A percentile compares a stretch with the other conserved stretches of the same genome.
phyloP scores from a whole-genome alignment of 768 basidiomycete genomes.

The Rhodotorula taiwanensis region DNA sequence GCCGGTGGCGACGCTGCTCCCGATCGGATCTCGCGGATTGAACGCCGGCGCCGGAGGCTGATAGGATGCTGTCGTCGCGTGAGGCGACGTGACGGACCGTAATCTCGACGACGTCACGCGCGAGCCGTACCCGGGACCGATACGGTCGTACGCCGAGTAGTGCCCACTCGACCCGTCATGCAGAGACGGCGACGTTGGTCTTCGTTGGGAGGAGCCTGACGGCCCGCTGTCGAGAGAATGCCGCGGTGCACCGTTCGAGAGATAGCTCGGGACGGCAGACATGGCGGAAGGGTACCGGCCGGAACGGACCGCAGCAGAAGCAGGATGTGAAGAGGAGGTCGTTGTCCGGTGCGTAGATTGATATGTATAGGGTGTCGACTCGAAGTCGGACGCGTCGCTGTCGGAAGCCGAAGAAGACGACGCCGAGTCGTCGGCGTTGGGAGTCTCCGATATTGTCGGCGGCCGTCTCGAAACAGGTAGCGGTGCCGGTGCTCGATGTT shows the following conservation, averaged over 20 bases:
- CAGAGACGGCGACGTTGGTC: constrained; percentile 3
- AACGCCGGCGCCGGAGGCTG: constrained; percentile 34
- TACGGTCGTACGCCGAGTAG: constrained; percentile 24
- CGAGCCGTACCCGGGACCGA: constrained; percentile 17
- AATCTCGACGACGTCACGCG: not conserved
- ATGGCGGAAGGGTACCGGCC: constrained; percentile 12
- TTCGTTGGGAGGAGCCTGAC: not conserved
- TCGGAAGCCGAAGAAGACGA: constrained; percentile 20
- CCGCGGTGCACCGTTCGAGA: constrained; percentile 7
- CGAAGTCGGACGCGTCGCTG: constrained; percentile 21
- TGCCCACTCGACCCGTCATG: constrained; percentile 20
- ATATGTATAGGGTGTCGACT: constrained; percentile 36
- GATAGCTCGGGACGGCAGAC: constrained; percentile 30
- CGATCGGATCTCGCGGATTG: constrained; percentile 2
- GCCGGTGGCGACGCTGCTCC: not conserved
- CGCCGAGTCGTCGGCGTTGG: constrained; percentile 26
- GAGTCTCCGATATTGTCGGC: constrained; percentile 8
- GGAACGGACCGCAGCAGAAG: not conserved
- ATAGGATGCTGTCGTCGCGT: constrained; percentile 31
- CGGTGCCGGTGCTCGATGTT: not conserved
- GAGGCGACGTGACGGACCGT: not conserved
- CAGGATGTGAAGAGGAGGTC: constrained; percentile 8
- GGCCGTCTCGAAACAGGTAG: not conserved
- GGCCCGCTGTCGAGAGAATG: not conserved
- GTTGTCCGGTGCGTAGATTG: constrained; percentile 37